Conservation (phyloP, 495 filamentous ascomycete genomes). For the Tuber aestivum region DNA sequence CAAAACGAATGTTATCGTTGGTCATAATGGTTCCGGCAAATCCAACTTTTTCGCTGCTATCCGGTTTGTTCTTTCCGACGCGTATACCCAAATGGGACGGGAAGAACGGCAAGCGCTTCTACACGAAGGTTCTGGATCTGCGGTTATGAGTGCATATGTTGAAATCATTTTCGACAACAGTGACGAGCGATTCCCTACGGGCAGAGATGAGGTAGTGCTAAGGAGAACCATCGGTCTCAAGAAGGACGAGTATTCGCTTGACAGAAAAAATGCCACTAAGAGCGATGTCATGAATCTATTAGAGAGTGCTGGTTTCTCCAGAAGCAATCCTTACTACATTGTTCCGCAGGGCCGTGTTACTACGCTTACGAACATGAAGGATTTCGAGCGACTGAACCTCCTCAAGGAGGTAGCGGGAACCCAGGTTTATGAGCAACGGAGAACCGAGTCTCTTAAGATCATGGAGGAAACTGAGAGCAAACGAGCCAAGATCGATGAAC, state of each 20-base stretch:
- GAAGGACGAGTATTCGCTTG: slow-evolving; percentile 96
- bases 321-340: slow-evolving; percentile 98
- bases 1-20: slow-evolving; percentile 97
- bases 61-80: slow-evolving; percentile 96
- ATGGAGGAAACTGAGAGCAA: slow-evolving; percentile 96
- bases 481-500: slow-evolving; percentile 85
- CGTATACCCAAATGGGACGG: slow-evolving; percentile 89
- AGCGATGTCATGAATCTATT: slow-evolving; percentile 91
- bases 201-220: slow-evolving; percentile 80
- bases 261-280: slow-evolving; percentile 92
- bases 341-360: slow-evolving; percentile 96
- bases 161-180: slow-evolving; percentile 98
- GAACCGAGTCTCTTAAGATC: slow-evolving; percentile 86
- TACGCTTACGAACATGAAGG: slow-evolving; percentile 96
- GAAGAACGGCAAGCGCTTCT: slow-evolving; percentile 93
- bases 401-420: slow-evolving; percentile 97
- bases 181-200: slow-evolving; percentile 92
- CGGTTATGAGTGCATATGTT: slow-evolving; percentile 98
- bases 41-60: slow-evolving; percentile 99
- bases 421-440: slow-evolving; percentile 87
- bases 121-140: slow-evolving; percentile 93
- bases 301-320: slow-evolving; percentile 92
- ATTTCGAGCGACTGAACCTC: slow-evolving; percentile 76
- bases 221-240: slow-evolving; percentile 92
- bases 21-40: slow-evolving; percentile 97